phyloP scores from a whole-genome alignment of 2,329 filamentous ascomycete species.

The Pyricularia grisea region DNA sequence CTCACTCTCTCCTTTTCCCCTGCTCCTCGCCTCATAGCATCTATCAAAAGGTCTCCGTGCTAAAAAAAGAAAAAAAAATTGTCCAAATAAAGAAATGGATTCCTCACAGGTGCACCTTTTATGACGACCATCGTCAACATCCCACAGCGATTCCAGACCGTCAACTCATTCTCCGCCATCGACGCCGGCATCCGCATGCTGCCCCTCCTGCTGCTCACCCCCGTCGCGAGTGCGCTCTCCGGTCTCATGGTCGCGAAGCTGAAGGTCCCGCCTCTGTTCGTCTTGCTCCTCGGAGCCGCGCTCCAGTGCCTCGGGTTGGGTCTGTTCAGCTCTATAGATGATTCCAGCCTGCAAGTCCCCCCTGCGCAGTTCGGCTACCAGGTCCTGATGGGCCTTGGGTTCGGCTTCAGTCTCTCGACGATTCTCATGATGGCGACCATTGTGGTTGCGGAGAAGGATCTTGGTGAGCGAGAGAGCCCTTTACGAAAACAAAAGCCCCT shows the following conservation, averaged over 20 bases:
- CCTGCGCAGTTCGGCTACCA: background rate
- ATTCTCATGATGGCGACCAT: background rate
- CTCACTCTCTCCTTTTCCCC: background rate
- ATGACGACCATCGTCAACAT: constrained; percentile 24
- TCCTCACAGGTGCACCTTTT: constrained; percentile 23
- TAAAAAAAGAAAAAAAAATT: background rate
- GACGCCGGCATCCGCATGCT: constrained; percentile 29
- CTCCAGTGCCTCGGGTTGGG: background rate
- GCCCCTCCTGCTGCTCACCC: constrained; percentile 26
- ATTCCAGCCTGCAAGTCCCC: background rate
- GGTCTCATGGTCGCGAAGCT: constrained; percentile 21
- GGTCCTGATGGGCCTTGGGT: constrained; percentile 4
- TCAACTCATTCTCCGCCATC: constrained; percentile 26
- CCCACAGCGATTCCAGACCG: constrained; percentile 31
- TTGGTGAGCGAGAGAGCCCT: background rate
- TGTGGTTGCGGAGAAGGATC: background rate
- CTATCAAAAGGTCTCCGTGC: background rate
- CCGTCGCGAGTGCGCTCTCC: constrained; percentile 25
- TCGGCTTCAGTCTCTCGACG: background rate
- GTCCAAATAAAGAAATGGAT: constrained; percentile 15
- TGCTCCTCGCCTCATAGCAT: background rate
- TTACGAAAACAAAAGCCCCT: background rate
- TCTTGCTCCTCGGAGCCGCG: background rate
- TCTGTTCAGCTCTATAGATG: background rate
- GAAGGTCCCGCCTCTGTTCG: background rate